Percentiles rank a stretch among this genome's conserved stretches.
Evolutionary conservation across 1,284 basidiomycete genomes (phyloP).

Genomic region (Moesziomyces sp.): DNA sequence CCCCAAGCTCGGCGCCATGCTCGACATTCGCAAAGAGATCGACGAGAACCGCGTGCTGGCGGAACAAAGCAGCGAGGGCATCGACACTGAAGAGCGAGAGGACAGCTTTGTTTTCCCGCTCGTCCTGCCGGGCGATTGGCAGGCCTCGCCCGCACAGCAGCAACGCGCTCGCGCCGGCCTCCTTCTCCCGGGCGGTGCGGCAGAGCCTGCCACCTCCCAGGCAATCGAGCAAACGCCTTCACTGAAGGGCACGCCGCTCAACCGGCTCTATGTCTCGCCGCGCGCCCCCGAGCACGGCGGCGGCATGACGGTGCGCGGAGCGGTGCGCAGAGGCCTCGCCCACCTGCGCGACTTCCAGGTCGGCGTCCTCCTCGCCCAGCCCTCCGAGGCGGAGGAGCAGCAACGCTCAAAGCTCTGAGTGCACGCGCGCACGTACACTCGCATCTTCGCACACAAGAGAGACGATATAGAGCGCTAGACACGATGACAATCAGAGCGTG

Average conservation of each 20-base stretch:
- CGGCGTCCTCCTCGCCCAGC: constrained; percentile 37
- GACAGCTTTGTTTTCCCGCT: constrained; percentile 58
- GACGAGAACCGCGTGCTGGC: constrained; percentile 14
- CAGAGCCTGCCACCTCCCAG: constrained; percentile 2
- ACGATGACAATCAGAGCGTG: not conserved
- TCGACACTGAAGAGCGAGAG: constrained; percentile 11
- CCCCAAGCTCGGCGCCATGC: constrained; percentile 44
- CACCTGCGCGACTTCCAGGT: constrained; percentile 52
- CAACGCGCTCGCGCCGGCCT: constrained; percentile 24
- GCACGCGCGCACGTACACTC: no score
- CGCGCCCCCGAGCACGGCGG: constrained; percentile 49
- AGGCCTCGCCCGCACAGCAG: constrained; percentile 46
- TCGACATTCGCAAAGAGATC: constrained; percentile 31
- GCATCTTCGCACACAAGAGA: not conserved
- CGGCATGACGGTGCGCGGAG: constrained; percentile 55
- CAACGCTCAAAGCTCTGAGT: constrained; percentile 16
- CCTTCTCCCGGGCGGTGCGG: constrained; percentile 20
- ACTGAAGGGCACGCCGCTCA: constrained; percentile 25
- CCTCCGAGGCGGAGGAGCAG: constrained; percentile 1
- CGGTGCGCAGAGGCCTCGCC: constrained; percentile 36
- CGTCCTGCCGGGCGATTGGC: constrained; percentile 57
- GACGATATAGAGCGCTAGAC: not conserved
- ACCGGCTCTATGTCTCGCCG: constrained; percentile 58
- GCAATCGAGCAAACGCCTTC: not conserved
- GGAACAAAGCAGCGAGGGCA: not conserved